Conservation (phyloP, 1,284 basidiomycete species). For the Puccinia polysora region DNA sequence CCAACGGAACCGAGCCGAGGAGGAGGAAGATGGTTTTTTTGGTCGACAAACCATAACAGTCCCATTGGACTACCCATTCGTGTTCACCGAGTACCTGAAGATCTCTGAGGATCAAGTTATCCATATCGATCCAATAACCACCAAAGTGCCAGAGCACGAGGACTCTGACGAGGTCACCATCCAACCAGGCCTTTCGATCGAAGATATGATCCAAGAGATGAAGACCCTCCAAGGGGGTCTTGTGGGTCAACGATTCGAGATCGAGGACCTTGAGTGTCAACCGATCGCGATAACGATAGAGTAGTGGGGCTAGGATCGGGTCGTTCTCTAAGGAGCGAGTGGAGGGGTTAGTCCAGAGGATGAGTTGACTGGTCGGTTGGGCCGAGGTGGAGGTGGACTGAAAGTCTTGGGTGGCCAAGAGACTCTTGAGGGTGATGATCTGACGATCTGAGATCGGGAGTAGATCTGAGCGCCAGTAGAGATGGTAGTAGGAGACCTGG, state of each 20-base stretch:
- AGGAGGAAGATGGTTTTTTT: too few relatives aligned
- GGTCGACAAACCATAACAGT: conserved; percentile 75
- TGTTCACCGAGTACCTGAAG: conserved; percentile 75
- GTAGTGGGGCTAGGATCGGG: conserved; percentile 62
- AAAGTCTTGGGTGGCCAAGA: conserved; percentile 79
- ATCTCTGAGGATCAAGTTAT: conserved; percentile 77
- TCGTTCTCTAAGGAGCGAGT: conserved; percentile 59
- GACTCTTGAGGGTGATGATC: conserved; percentile 78
- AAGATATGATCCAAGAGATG: conserved; percentile 58
- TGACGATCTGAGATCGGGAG: conserved; percentile 71
- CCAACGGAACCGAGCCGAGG: background rate
- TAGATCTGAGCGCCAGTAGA: conserved; percentile 84
- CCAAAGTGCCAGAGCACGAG: conserved; percentile 82
- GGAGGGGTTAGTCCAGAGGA: conserved; percentile 27
- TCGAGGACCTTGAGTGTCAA: conserved; percentile 68
- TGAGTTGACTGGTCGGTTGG: conserved; percentile 72
- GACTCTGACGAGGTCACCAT: conserved; percentile 78
- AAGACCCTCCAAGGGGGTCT: conserved; percentile 69
- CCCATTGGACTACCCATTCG: conserved; percentile 88
- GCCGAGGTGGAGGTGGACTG: conserved; percentile 64
- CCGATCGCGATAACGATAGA: conserved; percentile 63
- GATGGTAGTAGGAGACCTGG: conserved; percentile 60
- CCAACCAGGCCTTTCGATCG: conserved; percentile 82
- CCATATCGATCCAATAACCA: conserved; percentile 94
- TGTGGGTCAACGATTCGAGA: conserved; percentile 63